These are phyloP conservation scores for Trifolium subterraneum DNA, from an alignment of 306 rosid genomes.

Conservation along the genomic window DNA sequence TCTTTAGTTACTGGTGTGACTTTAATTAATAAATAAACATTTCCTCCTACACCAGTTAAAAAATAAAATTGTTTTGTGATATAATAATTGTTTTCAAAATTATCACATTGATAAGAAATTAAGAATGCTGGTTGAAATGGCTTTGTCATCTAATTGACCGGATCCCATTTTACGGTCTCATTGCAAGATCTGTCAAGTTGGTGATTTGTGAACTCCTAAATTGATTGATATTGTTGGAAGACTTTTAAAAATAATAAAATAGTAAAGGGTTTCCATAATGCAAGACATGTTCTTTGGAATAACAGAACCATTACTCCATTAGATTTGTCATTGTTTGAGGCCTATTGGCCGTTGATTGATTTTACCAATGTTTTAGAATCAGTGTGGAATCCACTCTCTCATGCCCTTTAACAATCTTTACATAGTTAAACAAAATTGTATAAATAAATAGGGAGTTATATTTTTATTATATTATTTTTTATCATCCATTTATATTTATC, in stretches of 20 bases:
- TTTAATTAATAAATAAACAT: too few species aligned
- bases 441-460: too few species aligned
- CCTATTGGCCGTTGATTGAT: conserved; percentile 46
- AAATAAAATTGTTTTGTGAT: too few species aligned
- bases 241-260: neutral
- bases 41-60: too few species aligned
- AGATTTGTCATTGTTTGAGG: conserved; percentile 31
- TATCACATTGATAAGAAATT: neutral
- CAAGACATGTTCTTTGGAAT: conserved; percentile 39
- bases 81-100: neutral
- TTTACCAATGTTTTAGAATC: conserved; percentile 31
- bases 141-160: conserved; percentile 19
- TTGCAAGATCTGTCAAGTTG: conserved; percentile 41
- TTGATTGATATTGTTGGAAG: conserved; percentile 24
- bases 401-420: too few species aligned
- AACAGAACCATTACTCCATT: conserved; percentile 21
- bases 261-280: conserved; percentile 31
- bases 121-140: conserved; percentile 34
- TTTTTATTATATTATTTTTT: too few species aligned
- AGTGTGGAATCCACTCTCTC: conserved; percentile 8
- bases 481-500: too few species aligned
- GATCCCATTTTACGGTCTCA: conserved; percentile 28
- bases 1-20: too few species aligned
- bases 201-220: conserved; percentile 32
- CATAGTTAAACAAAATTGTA: too few species aligned